Evolutionary conservation across 2,329 filamentous ascomycete genomes (phyloP), one percentile per base, ranked within the genome.

Genomic region (Calonectria pauciramosa): DNA sequence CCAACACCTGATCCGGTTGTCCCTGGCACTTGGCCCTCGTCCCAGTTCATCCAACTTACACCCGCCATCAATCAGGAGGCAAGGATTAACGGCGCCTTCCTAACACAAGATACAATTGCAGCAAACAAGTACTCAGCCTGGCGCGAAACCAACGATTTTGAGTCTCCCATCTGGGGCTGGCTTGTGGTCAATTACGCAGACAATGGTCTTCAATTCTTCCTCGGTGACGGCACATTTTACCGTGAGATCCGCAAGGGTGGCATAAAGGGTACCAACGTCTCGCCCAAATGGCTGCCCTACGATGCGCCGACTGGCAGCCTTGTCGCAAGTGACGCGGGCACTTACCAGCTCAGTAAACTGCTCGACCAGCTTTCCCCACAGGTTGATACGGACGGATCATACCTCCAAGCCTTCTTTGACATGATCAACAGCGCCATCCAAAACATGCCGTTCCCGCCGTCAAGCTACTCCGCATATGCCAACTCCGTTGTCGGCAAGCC

Each of bases 91-190:
- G 52, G 52, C 16, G 30, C 52, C 11, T 56, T 56, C 28, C 28
- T 56, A 18, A 56, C 28, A 8, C 52, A 56, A 6, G 52, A 56
- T 20, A 56, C 9, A 34, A 34, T 56, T 8, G 28, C 28, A 20
- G 0, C 18, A 3, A n/a, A 56, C 18, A 9, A 56, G 30, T 56
- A 34, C 52, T 56, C 52, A 2, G 52, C 52, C 6, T 56, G 30
- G 52, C 52, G 52, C 26, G 52, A 56, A 34, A 56, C 52, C 52
- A 56, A 56, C 28, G 52, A 56, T 10, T 56, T 56, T 20, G 18
- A 56, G 52, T 56, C 52, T 2, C 64, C 66, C 20, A 56, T 68
- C 16, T 68, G 66, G 66, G 66, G 66, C n/a, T 68, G 66, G 66
- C 32, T 59, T 1, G 49, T 68, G 4, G 36, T 68, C 3, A 68